These are phyloP conservation scores for Suillus tomentosus DNA, from an alignment of 768 basidiomycete species.

Conservation along the genomic window DNA sequence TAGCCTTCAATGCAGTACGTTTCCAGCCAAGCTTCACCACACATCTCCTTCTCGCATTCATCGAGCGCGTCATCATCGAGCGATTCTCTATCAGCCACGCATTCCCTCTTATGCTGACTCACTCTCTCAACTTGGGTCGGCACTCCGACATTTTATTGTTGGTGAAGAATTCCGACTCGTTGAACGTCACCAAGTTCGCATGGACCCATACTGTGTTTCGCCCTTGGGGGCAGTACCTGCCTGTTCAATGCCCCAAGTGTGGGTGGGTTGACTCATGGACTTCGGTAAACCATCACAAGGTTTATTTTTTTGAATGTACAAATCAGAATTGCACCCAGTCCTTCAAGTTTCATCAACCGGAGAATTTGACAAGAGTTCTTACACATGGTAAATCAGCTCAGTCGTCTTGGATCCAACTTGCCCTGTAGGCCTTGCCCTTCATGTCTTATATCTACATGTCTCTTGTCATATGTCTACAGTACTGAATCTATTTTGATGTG, in stretches of 20 bases:
- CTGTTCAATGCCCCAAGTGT: not conserved
- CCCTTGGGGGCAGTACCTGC: conserved; percentile 2
- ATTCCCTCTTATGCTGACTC: not conserved
- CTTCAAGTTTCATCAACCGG: not conserved
- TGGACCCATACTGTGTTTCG: not conserved
- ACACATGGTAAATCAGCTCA: not conserved
- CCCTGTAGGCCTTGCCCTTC: conserved; percentile 1
- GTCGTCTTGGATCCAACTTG: not conserved
- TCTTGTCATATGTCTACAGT: not conserved
- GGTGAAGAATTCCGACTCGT: not conserved
- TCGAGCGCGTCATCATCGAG: not conserved
- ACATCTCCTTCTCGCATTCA: not conserved
- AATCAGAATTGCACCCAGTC: not conserved
- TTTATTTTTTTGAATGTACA: not conserved
- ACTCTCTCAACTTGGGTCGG: not conserved
- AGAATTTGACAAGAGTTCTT: conserved; percentile 1
- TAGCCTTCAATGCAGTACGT: too few relatives aligned
- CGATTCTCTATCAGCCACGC: not conserved
- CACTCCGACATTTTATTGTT: not conserved
- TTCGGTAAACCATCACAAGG: not conserved
- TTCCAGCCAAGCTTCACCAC: not conserved
- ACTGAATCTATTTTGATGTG: conserved; percentile 4
- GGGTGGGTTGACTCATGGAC: not conserved
- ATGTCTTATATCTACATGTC: conserved; percentile 3
- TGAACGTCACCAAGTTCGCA: not conserved